Base-by-base conservation (phyloP, 2,329 filamentous ascomycete species). In the Fusarium cyanostomum region DNA sequence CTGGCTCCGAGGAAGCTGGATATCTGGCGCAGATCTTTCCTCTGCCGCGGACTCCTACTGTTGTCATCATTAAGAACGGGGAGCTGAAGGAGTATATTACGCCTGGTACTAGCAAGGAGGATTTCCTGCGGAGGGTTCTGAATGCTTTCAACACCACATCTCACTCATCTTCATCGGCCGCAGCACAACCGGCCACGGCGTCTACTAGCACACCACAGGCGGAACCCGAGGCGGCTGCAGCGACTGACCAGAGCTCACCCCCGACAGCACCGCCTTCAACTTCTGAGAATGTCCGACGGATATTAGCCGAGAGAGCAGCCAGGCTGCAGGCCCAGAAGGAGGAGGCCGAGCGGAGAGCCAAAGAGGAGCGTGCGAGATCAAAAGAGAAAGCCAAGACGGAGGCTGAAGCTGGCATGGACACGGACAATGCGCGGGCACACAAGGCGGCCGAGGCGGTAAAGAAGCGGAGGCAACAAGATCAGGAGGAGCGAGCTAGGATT, bases 1-100 rank as follows among this genome's bases (percentile, higher is more conserved):
- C 89, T 15, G 91, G 89, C 18, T 93, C 91, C 2, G 85, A 90
- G 65, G 93, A 97, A 79, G 92, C 92, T 9, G 88, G 86, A 7
- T 96, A 92, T 71, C 81, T 98, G 12, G 85, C 89, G 9, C 91
- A 92, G 41, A 91, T 97, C 70, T 96, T 92, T 70, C 91, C 92
- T 0, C 80, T 97, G n/a, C 84, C 86, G 1, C 87, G 87, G 66
- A 87, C 87, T n/a, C 94, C 94, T 0, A 90, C 90, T 2, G 78
- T 97, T 8, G 84, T 97, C 13, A 81, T 96, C 16, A 94, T 97
- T 68, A 87, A 89, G 72, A 90, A 92, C 75, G 92, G 90, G 8
- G 85, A 91, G 61, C 79, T 96, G 12, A 88, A 90, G 71, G 89
- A 94, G 74, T 93, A 94, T 73, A 82, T 96, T 9, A 82, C 87